phyloP scores from a whole-genome alignment of 176 grass and related monocot species.

The Juncus inflexus region DNA sequence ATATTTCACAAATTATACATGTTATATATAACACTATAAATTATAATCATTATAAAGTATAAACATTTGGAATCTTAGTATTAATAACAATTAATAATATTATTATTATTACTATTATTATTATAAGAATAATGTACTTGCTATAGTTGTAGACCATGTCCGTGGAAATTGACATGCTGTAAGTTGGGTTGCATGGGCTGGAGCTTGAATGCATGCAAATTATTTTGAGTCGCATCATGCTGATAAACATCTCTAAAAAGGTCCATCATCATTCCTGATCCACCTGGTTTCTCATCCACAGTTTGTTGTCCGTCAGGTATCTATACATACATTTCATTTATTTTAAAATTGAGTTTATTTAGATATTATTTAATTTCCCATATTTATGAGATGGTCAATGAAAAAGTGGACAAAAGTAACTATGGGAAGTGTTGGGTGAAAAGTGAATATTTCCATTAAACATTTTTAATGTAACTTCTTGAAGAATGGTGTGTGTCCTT shows the following conservation, averaged over 20 bases:
- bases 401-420: no score
- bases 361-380: no score
- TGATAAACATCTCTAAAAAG: slow-evolving; percentile 23
- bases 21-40: no score
- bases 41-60: no score
- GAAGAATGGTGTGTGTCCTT: no score
- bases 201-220: slow-evolving; percentile 38
- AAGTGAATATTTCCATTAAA: no score
- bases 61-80: not conserved
- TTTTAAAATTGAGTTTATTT: not conserved
- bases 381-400: no score
- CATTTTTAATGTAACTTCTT: no score
- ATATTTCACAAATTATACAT: no score
- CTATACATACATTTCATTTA: not conserved
- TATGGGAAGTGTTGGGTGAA: no score
- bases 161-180: slow-evolving; percentile 38
- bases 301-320: not conserved
- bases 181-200: slow-evolving; percentile 62
- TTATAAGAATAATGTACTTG: slow-evolving; percentile 22
- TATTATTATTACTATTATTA: not conserved
- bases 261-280: slow-evolving; percentile 11
- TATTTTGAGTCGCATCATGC: slow-evolving; percentile 18
- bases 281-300: slow-evolving; percentile 15
- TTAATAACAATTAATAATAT: not conserved
- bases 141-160: slow-evolving; percentile 44